Evolutionary conservation across 176 grass and related monocot genomes (phyloP).

Genomic region (Aegilops umbellulata): DNA sequence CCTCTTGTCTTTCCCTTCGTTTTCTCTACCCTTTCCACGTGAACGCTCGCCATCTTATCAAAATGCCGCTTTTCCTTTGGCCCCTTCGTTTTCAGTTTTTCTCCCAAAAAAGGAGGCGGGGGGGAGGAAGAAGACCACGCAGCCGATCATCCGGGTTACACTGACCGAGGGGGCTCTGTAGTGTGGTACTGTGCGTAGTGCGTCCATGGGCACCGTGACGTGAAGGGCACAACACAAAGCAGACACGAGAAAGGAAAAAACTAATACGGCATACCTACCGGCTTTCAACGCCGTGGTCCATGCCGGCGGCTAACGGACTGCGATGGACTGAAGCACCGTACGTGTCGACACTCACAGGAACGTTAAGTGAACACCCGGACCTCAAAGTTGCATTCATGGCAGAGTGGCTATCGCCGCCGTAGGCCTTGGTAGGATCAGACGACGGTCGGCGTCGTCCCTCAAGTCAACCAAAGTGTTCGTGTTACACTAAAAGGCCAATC

Average conservation of each 20-base stretch:
- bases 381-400: not conserved
- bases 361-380: too few species aligned
- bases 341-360: not conserved
- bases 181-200: not conserved
- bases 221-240: not conserved
- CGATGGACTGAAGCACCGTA: not conserved
- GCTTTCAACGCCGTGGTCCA: constrained; percentile 10
- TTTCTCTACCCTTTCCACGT: not conserved
- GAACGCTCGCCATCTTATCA: not conserved
- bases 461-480: not conserved
- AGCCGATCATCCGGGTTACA: not conserved
- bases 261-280: not conserved
- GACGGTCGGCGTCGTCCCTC: not conserved
- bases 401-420: not conserved
- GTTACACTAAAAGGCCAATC: too few species aligned
- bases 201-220: constrained; percentile 17
- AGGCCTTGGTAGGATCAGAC: not conserved
- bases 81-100: not conserved
- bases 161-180: not conserved
- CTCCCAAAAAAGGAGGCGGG: too few species aligned
- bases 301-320: not conserved
- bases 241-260: not conserved
- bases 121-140: not conserved
- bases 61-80: not conserved
- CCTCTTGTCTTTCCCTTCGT: not conserved